Conservation (phyloP, 192 early-diverging fungal species). For the Entomortierella beljakovae region DNA sequence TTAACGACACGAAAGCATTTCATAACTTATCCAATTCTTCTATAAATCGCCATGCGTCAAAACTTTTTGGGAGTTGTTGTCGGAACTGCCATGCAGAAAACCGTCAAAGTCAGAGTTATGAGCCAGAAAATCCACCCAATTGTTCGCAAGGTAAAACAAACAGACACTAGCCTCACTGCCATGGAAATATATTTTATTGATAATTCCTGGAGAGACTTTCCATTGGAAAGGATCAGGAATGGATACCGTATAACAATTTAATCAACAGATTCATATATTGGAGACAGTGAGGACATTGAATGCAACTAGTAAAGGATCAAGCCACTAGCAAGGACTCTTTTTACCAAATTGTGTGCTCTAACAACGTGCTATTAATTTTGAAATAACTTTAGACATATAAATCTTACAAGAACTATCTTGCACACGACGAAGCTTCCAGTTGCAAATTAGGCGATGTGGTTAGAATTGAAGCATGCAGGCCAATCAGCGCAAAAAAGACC, state of each 20-base stretch:
- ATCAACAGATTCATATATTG: too few species aligned
- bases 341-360: neutral
- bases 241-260: too few species aligned
- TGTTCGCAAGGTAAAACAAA: slow-evolving; percentile 86
- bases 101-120: slow-evolving; percentile 89
- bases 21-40: neutral
- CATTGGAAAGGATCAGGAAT: too few species aligned
- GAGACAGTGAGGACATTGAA: too few species aligned
- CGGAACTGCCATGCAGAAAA: slow-evolving; percentile 90
- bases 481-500: slow-evolving; percentile 87
- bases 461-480: slow-evolving; percentile 89
- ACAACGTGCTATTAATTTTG: neutral
- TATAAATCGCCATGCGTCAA: slow-evolving; percentile 68
- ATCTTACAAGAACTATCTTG: slow-evolving; percentile 88
- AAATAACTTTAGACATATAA: slow-evolving; percentile 76
- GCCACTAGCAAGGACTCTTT: neutral
- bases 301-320: too few species aligned
- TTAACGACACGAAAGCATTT: neutral
- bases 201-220: too few species aligned
- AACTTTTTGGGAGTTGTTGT: slow-evolving; percentile 90
- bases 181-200: too few species aligned
- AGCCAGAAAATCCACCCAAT: slow-evolving; percentile 81
- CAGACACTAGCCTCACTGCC: too few species aligned
- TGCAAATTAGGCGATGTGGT: slow-evolving; percentile 93
- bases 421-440: slow-evolving; percentile 84